These are phyloP conservation scores for Debaryomyces robertsiae DNA, from an alignment of 1,139 yeast species.

Conservation along the genomic window DNA sequence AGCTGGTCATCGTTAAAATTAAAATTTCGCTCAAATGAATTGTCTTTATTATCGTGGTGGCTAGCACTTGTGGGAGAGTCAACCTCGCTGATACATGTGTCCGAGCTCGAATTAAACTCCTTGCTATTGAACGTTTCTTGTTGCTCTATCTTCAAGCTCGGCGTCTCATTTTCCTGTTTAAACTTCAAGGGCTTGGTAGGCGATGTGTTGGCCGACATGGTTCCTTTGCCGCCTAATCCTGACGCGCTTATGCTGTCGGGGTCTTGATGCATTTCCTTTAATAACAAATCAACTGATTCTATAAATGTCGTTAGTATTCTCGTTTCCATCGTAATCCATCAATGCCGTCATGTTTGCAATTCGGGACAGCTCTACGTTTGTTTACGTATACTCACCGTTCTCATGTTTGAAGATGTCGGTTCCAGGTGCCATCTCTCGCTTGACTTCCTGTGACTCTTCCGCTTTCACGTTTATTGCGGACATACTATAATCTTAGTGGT, in stretches of 20 bases:
- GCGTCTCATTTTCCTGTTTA: slow-evolving; percentile 12
- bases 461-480: neutral
- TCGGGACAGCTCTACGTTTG: neutral
- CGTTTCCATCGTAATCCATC: slow-evolving; percentile 12
- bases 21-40: slow-evolving; percentile 33
- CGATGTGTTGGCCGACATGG: slow-evolving; percentile 24
- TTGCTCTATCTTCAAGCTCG: neutral
- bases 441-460: slow-evolving; percentile 1
- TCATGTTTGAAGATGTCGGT: slow-evolving; percentile 28
- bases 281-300: slow-evolving; percentile 33
- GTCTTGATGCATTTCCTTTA: slow-evolving; percentile 28
- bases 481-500: neutral
- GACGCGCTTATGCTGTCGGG: slow-evolving; percentile 12
- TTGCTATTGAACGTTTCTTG: slow-evolving; percentile 14
- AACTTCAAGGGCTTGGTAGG: slow-evolving; percentile 42
- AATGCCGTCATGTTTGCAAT: slow-evolving; percentile 1
- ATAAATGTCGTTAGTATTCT: no score
- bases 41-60: slow-evolving; percentile 7
- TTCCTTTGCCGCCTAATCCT: slow-evolving; percentile 8
- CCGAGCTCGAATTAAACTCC: slow-evolving; percentile 45
- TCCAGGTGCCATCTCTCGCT: neutral
- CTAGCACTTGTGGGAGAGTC: slow-evolving; percentile 17
- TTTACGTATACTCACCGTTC: slow-evolving; percentile 28
- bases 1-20: slow-evolving; percentile 25
- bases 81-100: slow-evolving; percentile 43